Percentiles rank a stretch among this genome's conserved stretches.
These are phyloP conservation scores for Lolium rigidum DNA, from an alignment of 176 grass and related monocot species.

Conservation along the genomic window DNA sequence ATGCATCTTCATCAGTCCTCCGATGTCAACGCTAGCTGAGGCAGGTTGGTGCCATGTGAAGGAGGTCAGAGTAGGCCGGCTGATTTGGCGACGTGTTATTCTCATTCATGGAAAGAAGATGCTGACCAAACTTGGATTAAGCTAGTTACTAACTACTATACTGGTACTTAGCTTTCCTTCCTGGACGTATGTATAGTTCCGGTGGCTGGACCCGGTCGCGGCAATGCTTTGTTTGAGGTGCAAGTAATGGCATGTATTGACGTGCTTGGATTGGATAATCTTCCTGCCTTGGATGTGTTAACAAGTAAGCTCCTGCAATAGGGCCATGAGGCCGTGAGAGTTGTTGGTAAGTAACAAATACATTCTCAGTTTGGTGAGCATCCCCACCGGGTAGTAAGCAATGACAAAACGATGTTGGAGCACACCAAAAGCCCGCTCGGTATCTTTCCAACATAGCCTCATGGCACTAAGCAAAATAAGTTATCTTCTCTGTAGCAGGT, in stretches of 20 bases:
- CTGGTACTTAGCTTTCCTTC: not conserved
- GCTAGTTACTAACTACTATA: not conserved
- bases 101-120: not conserved
- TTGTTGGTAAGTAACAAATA: too few species aligned
- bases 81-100: not conserved
- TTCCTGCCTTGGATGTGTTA: not conserved
- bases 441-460: too few species aligned
- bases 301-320: conserved; percentile 8
- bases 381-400: too few species aligned
- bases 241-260: conserved; percentile 14
- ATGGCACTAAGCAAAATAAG: too few species aligned
- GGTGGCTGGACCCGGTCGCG: conserved; percentile 16
- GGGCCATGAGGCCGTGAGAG: too few species aligned
- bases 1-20: not conserved
- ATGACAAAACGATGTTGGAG: too few species aligned
- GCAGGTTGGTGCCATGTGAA: not conserved
- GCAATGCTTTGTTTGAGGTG: conserved; percentile 46
- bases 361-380: too few species aligned
- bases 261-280: not conserved
- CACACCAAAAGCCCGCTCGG: too few species aligned
- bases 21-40: conserved; percentile 38
- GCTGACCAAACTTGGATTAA: conserved; percentile 36
- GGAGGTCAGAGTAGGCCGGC: conserved; percentile 27
- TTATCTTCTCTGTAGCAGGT: too few species aligned
- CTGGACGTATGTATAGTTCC: not conserved